Evolutionary conservation across 2,329 filamentous ascomycete genomes (phyloP), one percentile per base, ranked within the genome.

Genomic region (Ascochyta fabae): DNA sequence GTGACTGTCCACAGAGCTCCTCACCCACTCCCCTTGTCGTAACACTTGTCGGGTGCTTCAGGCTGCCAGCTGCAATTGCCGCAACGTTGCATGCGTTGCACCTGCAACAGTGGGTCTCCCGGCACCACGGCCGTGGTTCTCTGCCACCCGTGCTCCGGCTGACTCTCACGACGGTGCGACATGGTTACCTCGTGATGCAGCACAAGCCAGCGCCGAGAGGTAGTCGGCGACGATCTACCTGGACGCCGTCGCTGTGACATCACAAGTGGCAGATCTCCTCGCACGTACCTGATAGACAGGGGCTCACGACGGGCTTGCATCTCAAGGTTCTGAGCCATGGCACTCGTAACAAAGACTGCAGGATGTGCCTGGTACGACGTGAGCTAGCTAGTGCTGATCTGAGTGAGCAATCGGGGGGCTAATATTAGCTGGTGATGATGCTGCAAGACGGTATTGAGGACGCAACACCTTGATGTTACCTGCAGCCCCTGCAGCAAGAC

Each of bases 331-430:
- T 39, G 26, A 24, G 38, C 24, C 34, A 10, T 26, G 39, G 43
- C 26, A 27, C 24, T 19, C 31, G 27, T 16, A 38, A 27, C n/a
- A 12, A 8, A 19, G 13, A 22, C 16, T 29, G 16, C 52, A 55
- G 52, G 52, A 46, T 46, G 26, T 49, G 29, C 46, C 40, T 55
- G 41, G 46, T 55, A n/a, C 46, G 35, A 55, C 52, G 16, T 33
- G 35, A 41, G 23, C 24, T 45, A 39, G 34, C 46, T 55, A 55
- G 52, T 13, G 52, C 46, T 55, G 46, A 49, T 55, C 46, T 39
- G 41, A 49, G 15, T 35, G 24, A 26, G 24, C 24, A 26, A 6
- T 26, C 24, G 52, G 48, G 26, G 15, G 36, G 42, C 47, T 50
- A 56, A 50, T 46, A 50, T 56, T 56, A 50, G 53, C 27, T 50